phyloP scores from a whole-genome alignment of 2,329 filamentous ascomycete species.

The Penicillium frequentans region DNA sequence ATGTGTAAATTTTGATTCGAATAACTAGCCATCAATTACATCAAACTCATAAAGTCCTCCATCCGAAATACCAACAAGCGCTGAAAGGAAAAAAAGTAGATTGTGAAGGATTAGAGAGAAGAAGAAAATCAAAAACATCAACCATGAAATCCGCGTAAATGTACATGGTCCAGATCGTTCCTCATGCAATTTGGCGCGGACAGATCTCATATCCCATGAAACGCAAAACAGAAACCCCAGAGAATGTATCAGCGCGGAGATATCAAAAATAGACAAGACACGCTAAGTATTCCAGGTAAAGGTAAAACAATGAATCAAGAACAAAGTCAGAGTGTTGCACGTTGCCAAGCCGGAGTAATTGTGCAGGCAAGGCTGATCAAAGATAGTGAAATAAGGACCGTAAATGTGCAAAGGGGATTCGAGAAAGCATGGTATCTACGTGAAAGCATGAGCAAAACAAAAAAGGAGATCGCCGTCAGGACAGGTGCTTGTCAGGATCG shows the following conservation, averaged over 20 bases:
- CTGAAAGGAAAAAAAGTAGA: neutral
- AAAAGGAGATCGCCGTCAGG: conserved; percentile 14
- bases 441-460: conserved; percentile 1
- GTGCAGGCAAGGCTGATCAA: conserved; percentile 7
- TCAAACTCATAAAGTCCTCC: neutral
- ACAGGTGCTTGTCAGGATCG: conserved; percentile 20
- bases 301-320: neutral
- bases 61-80: neutral
- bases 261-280: conserved; percentile 5
- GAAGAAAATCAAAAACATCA: conserved; percentile 1
- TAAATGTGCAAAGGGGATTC: conserved; percentile 20
- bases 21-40: conserved; percentile 1
- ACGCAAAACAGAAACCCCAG: conserved; percentile 1
- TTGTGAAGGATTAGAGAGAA: conserved; percentile 4
- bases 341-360: conserved; percentile 7
- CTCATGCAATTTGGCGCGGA: conserved; percentile 19
- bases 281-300: conserved; percentile 15
- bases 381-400: conserved; percentile 12
- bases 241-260: conserved; percentile 4
- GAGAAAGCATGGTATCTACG: conserved; percentile 17
- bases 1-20: neutral
- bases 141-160: conserved; percentile 1
- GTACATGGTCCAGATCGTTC: conserved; percentile 11
- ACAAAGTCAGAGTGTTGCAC: conserved; percentile 7
- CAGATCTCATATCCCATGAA: conserved; percentile 7